phyloP scores from a whole-genome alignment of 805 yeast genomes.

The Wickerhamomyces ciferrii region DNA sequence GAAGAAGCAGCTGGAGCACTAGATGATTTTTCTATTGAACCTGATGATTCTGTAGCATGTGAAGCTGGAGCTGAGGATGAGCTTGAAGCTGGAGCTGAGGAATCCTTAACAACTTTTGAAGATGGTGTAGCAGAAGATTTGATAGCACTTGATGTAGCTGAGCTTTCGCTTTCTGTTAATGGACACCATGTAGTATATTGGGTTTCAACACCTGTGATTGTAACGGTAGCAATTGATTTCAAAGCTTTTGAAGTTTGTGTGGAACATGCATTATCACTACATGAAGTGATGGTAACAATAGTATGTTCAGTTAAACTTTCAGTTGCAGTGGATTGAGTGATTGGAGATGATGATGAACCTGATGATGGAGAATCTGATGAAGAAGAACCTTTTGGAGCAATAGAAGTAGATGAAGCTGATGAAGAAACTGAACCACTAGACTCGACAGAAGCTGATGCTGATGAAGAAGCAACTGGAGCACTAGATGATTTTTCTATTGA shows the following conservation, averaged over 20 bases:
- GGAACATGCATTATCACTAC: slow-evolving; percentile 17
- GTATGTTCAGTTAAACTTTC: neutral
- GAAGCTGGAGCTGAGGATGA: slow-evolving; percentile 2
- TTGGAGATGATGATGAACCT: slow-evolving; percentile 2
- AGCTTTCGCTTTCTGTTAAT: slow-evolving; percentile 8
- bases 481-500: slow-evolving; percentile 1
- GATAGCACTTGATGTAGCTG: neutral
- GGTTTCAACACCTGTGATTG: slow-evolving; percentile 23
- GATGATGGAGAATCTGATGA: too few species aligned
- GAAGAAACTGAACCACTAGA: slow-evolving; percentile 1
- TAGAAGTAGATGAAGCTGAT: too few species aligned
- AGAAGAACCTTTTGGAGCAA: too few species aligned
- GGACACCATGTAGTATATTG: slow-evolving; percentile 34
- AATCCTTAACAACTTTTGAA: neutral
- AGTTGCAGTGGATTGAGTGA: neutral
- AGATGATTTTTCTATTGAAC: slow-evolving; percentile 27
- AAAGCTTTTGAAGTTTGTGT: slow-evolving; percentile 21
- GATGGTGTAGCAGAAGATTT: slow-evolving; percentile 1
- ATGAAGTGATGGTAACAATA: slow-evolving; percentile 9
- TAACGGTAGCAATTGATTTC: slow-evolving; percentile 17
- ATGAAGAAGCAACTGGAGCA: neutral
- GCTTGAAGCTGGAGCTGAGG: slow-evolving; percentile 7
- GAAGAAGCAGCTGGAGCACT: slow-evolving; percentile 8
- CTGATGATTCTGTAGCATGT: slow-evolving; percentile 19
- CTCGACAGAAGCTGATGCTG: neutral